Evolutionary conservation across 352 stramenopile species (phyloP), one percentile per base, ranked within the genome.

Genomic region (Saprolegnia parasitica): DNA sequence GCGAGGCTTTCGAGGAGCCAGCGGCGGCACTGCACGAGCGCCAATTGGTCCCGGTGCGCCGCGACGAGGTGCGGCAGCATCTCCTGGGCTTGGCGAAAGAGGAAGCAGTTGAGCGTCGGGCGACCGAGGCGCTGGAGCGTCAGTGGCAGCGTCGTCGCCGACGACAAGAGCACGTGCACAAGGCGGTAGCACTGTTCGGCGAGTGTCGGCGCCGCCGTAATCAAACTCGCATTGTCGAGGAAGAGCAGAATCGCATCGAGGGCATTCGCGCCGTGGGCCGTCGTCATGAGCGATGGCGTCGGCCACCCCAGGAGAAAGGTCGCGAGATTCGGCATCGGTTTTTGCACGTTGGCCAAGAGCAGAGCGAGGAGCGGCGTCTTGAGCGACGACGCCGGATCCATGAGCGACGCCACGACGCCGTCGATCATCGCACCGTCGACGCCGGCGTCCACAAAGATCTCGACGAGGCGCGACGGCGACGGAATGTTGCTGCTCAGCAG

Each of bases 1-100:
- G 86, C 80, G 0, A 93, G 72, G 4, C 77, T 81, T 70, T 95
- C 91, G 66, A 91, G 88, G 50, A 93, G 90, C 86, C 86, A 95
- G 10, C 83, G 84, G 20, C 84, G 84, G 81, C 91, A 90, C 60
- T 90, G 87, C 11, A 95, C 65, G 40, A 88, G 78, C 20, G 58
- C 58, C 39, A 67, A 32, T 13, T 55, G 21, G 24, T 55, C 58
- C 5, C 58, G 58, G 18, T 67, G 58, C 4, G 58, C 42, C 13
- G 42, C 42, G 29, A 49, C 42, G 42, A 49, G 42, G 42, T 49
- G 42, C 42, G 42, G 42, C 42, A 49, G 42, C 42, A 49, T 15
- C 2, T 35, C 29, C 42, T 49, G 42, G 13, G 42, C 35, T n/a
- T 67, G 58, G 40, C 58, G 58, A 10, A 42, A 23, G n/a, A 67